Conservation (phyloP, 495 filamentous ascomycete genomes). For the Annulohypoxylon moriforme region DNA sequence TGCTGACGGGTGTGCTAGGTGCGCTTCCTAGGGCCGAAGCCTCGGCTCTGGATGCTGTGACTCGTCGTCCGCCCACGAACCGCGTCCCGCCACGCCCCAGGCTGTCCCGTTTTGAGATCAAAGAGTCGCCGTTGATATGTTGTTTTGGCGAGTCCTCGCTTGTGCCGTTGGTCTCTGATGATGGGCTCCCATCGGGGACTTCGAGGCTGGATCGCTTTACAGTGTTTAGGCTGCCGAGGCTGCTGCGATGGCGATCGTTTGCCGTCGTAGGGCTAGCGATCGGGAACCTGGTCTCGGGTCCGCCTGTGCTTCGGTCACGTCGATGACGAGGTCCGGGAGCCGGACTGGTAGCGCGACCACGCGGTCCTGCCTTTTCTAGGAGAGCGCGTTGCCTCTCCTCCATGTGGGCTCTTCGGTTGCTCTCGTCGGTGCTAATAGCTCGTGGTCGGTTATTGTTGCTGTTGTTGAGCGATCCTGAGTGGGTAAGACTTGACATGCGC, state of each 20-base stretch:
- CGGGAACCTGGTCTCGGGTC: constrained; percentile 85
- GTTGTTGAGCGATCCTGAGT: constrained; percentile 60
- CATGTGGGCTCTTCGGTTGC: constrained; percentile 91
- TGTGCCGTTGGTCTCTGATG: constrained; percentile 54
- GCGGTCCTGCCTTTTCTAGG: constrained; percentile 67
- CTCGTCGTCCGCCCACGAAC: constrained; percentile 56
- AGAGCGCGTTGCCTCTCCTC: constrained; percentile 91
- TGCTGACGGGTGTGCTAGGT: constrained; percentile 44
- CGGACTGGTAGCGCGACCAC: constrained; percentile 80
- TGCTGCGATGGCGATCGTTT: constrained; percentile 60
- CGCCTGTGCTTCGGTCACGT: constrained; percentile 84
- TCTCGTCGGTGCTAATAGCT: constrained; percentile 95
- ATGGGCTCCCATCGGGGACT: constrained; percentile 55
- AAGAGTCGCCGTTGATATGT: constrained; percentile 47
- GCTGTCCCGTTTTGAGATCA: constrained; percentile 63
- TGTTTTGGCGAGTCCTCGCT: constrained; percentile 58
- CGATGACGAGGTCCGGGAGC: constrained; percentile 71
- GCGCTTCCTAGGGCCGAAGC: constrained; percentile 36
- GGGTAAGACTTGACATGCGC: constrained; percentile 79
- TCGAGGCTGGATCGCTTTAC: constrained; percentile 58
- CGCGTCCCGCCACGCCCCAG: constrained; percentile 59
- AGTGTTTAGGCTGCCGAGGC: constrained; percentile 49
- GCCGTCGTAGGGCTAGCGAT: constrained; percentile 74
- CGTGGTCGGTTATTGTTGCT: constrained; percentile 74
- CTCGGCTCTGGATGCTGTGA: constrained; percentile 44